Evolutionary conservation across 2,329 filamentous ascomycete genomes (phyloP), one percentile per base, ranked within the genome.

Genomic region (Cordyceps farinosa): DNA sequence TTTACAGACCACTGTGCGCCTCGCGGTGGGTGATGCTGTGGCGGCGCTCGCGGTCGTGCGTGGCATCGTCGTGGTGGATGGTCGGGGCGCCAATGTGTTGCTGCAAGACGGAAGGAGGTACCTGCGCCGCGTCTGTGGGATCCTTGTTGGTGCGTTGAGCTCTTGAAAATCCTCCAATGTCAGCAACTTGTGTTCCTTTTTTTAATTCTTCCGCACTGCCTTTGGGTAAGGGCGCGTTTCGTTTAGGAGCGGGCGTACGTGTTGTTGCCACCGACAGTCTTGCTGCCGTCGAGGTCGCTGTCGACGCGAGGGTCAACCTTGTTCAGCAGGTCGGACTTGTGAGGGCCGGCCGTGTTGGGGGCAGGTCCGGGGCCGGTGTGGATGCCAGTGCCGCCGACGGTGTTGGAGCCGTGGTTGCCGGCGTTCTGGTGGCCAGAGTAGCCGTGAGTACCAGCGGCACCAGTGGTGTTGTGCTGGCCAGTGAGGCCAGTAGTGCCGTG

Each of bases 271-370:
- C 84, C 84, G 6, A 81, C 27, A 0, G 84, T 86, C 75, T 79
- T 80, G 70, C 77, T 80, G 53, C 81, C 80, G 70, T 86, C 83
- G 2, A 81, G 78, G 67, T 86, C 76, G 11, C 79, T 81, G 72
- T 86, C 84, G 53, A 87, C 81, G 32, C 80, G 75, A 3, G 83
- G 83, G 62, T 86, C 83, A 3, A 77, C 44, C 76, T 85, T 85
- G 78, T 87, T 86, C 67, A 80, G 3, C 44, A 80, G 64, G 68
- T 85, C 80, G 40, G 73, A 78, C 73, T 80, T 80, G 76, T 87
- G 84, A 50, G 74, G 74, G 8, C 75, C 75, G 22, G 75, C 72
- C 1, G 75, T 76, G 67, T 71, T 70, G 62, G 72, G 67, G 6
- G 74, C 72, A n/a, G 73, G 71, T 34, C 74, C 74, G 8, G 71